A percentile compares a stretch with the other conserved stretches of the same genome.
Conservation (phyloP, 805 yeast species). For the Candida berthetii region DNA sequence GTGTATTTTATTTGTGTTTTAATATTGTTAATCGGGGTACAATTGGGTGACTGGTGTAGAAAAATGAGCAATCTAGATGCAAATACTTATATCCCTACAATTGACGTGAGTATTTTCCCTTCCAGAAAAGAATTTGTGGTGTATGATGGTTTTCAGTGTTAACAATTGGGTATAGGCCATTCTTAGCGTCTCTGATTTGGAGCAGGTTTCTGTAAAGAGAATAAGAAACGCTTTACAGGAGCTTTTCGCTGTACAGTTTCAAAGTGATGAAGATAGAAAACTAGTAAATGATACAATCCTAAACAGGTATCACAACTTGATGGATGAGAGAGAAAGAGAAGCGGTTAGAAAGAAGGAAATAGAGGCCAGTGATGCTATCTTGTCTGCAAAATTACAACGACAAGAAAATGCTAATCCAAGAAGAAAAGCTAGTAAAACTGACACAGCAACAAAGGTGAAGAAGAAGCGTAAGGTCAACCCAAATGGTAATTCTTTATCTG, state of each 20-base stretch:
- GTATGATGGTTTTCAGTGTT: too few species aligned
- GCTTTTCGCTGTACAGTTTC: constrained; percentile 51
- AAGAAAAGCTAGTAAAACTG: constrained; percentile 9
- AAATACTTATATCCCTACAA: constrained; percentile 44
- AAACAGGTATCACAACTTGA: constrained; percentile 44
- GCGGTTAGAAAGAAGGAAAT: constrained; percentile 27
- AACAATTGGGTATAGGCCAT: constrained; percentile 45
- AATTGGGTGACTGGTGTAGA: neutral
- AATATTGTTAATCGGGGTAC: too few species aligned
- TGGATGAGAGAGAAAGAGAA: constrained; percentile 31
- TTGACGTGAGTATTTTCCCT: constrained; percentile 42
- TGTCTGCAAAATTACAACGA: constrained; percentile 43
- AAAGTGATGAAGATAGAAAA: constrained; percentile 40
- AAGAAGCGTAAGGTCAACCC: constrained; percentile 12
- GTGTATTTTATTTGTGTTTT: too few species aligned
- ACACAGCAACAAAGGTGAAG: constrained; percentile 8
- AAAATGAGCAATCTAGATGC: constrained; percentile 10
- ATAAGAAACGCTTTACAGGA: constrained; percentile 70
- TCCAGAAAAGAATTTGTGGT: neutral
- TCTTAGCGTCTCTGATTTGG: constrained; percentile 61
- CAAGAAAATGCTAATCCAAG: constrained; percentile 14
- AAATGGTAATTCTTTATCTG: constrained; percentile 27
- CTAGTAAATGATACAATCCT: constrained; percentile 55
- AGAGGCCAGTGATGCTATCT: constrained; percentile 40
- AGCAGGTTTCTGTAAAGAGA: constrained; percentile 63